Evolutionary conservation across 768 basidiomycete species (phyloP).

Genomic region (Exidia glandulosa): DNA sequence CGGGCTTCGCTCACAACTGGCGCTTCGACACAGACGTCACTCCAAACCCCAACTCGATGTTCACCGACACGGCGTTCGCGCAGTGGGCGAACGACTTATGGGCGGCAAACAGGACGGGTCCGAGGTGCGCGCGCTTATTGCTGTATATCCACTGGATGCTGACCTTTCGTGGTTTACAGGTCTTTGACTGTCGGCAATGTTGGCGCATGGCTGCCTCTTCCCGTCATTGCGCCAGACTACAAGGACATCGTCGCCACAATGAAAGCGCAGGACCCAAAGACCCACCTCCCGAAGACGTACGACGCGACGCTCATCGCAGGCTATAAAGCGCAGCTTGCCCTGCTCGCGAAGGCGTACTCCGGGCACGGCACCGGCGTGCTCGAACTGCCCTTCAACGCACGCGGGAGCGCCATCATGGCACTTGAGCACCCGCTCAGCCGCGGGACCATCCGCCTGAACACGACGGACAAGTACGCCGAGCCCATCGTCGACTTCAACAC

Average conservation of each 20-base stretch:
- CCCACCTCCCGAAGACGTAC: neutral
- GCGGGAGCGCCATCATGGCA: neutral
- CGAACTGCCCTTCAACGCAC: neutral
- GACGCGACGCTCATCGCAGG: neutral
- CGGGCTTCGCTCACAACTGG: neutral
- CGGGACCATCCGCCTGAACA: neutral
- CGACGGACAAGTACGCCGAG: neutral
- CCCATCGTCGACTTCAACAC: neutral
- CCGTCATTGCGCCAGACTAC: neutral
- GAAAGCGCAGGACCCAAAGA: neutral
- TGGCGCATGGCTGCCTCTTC: neutral
- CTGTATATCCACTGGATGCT: no score
- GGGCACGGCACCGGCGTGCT: neutral
- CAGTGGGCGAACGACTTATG: neutral
- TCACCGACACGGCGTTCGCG: neutral
- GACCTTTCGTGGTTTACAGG: no score
- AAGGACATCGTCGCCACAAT: neutral
- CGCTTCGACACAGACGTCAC: neutral
- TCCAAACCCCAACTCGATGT: neutral
- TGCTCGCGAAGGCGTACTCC: neutral
- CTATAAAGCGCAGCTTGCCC: neutral
- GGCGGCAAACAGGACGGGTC: neutral
- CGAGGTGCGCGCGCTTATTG: no score
- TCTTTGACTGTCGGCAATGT: neutral
- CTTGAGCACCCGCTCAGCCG: constrained; percentile 5